Evolutionary conservation across 176 grass and related monocot species (phyloP).

Genomic region (Canna indica): DNA sequence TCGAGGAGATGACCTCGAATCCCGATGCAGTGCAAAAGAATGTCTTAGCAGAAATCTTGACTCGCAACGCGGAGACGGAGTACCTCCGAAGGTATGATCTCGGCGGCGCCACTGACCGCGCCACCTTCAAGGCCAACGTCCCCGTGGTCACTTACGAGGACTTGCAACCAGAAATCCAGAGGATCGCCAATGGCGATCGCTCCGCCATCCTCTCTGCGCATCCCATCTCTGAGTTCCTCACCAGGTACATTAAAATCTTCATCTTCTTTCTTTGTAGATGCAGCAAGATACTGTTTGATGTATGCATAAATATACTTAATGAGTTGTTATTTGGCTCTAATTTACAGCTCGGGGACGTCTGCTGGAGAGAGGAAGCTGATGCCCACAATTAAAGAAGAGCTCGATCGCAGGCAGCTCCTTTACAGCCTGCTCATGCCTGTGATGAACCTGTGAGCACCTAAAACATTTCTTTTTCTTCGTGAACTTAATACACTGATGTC

Average conservation of each 20-base stretch:
- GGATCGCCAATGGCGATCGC: conserved; percentile 74
- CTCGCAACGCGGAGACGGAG: conserved; percentile 64
- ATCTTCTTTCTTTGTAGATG: neutral
- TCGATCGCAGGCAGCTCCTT: conserved; percentile 79
- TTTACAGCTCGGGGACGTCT: conserved; percentile 76
- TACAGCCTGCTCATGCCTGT: conserved; percentile 92
- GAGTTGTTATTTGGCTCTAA: neutral
- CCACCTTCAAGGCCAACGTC: conserved; percentile 55
- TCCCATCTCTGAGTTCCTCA: conserved; percentile 96
- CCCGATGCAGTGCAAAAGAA: conserved; percentile 61
- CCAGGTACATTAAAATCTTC: conserved; percentile 27
- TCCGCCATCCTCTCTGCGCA: conserved; percentile 72
- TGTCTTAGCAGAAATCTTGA: conserved; percentile 75
- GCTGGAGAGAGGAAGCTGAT: conserved; percentile 93
- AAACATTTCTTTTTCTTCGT: neutral
- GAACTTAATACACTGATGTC: too few relatives aligned
- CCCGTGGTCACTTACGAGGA: conserved; percentile 88
- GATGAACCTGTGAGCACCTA: conserved; percentile 69
- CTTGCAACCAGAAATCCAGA: conserved; percentile 81
- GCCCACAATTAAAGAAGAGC: conserved; percentile 85
- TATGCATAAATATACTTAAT: neutral
- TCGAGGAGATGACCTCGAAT: conserved; percentile 72
- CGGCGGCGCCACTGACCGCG: conserved; percentile 46
- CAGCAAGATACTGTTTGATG: neutral
- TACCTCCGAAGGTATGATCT: conserved; percentile 59